phyloP scores from a whole-genome alignment of 257 asterid genomes.

The Solanum peruvianum region DNA sequence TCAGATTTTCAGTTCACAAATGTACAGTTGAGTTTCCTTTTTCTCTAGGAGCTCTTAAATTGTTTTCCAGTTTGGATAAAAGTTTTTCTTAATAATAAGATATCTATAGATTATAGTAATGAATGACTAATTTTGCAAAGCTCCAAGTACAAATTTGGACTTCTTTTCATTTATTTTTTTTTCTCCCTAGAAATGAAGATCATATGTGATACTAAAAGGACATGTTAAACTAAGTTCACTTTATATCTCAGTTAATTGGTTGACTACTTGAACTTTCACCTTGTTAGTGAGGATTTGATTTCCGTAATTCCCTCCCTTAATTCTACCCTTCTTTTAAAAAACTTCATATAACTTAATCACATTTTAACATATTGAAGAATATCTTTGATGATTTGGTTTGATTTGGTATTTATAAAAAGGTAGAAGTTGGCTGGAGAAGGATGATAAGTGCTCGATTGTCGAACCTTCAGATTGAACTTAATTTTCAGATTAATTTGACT shows the following conservation, averaged over 20 bases:
- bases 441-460: too few species aligned
- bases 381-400: neutral
- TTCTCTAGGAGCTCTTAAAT: neutral
- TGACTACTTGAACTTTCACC: too few species aligned
- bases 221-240: neutral
- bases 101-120: neutral
- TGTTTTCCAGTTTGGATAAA: neutral
- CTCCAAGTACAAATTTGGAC: neutral
- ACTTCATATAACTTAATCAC: neutral
- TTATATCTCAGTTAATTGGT: neutral
- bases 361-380: neutral
- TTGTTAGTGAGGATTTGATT: too few species aligned
- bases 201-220: neutral
- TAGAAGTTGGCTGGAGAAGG: too few species aligned
- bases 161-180: neutral
- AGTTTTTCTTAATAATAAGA: neutral
- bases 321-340: too few species aligned
- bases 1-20: slow-evolving; percentile 22
- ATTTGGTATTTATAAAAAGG: neutral
- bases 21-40: slow-evolving; percentile 13
- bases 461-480: neutral
- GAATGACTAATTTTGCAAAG: neutral
- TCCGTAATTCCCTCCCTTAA: too few species aligned
- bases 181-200: neutral
- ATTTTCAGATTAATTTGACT: too few species aligned